Percentiles rank a stretch among this genome's conserved stretches.
Conservation (phyloP, 768 basidiomycete species). For the Termitomyces sp. region DNA sequence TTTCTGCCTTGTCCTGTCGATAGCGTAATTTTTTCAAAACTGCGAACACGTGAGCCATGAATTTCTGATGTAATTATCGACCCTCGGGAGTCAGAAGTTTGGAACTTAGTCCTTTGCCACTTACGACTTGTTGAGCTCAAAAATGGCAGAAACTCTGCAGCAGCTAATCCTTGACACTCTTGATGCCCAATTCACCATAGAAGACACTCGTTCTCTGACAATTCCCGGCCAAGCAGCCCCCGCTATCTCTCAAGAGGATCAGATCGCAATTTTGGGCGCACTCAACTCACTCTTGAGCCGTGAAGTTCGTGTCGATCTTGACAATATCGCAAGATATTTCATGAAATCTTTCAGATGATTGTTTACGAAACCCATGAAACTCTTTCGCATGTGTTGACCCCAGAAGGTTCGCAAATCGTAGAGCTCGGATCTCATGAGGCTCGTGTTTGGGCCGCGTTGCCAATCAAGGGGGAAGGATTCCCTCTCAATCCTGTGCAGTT, state of each 20-base stretch:
- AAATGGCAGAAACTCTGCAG: conserved; percentile 77
- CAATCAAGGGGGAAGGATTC: conserved; percentile 59
- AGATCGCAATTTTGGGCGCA: conserved; percentile 82
- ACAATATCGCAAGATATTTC: conserved; percentile 1
- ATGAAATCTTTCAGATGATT: conserved; percentile 61
- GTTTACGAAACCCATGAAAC: conserved; percentile 73
- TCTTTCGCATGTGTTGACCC: conserved; percentile 65
- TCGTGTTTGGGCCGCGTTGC: conserved; percentile 85
- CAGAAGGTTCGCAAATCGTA: conserved; percentile 79
- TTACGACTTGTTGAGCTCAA: conserved; percentile 2
- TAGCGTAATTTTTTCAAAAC: too few species aligned
- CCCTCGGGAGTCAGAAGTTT: conserved; percentile 7
- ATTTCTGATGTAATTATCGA: conserved; percentile 2
- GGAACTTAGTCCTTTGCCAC: neutral
- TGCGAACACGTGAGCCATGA: too few species aligned
- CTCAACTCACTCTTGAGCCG: conserved; percentile 86
- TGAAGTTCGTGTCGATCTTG: conserved; percentile 49
- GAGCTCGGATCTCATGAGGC: conserved; percentile 90
- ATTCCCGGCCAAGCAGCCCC: conserved; percentile 57
- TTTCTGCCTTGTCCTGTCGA: too few species aligned
- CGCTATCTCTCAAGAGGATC: conserved; percentile 67
- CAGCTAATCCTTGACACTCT: conserved; percentile 74
- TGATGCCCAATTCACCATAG: conserved; percentile 45
- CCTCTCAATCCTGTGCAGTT: conserved; percentile 65
- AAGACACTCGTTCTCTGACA: conserved; percentile 63